Conservation (phyloP, 1,284 basidiomycete species). For the Melampsora larici-populina region DNA sequence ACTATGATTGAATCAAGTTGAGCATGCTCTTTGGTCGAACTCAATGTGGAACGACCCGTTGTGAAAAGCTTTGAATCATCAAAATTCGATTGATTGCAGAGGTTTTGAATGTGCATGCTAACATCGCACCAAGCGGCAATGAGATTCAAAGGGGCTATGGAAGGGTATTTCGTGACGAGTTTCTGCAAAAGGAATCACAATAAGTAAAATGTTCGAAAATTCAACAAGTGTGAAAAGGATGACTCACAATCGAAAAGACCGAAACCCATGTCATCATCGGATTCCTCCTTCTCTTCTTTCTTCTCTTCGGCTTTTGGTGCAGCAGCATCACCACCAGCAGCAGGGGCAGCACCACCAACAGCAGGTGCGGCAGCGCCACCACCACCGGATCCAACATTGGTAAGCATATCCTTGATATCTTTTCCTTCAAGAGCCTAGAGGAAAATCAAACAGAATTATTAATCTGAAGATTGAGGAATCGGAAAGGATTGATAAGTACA, state of each 20-base stretch:
- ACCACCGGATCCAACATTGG: constrained; percentile 65
- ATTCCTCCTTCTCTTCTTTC: constrained; percentile 64
- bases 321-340: constrained; percentile 63
- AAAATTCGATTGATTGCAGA: too few relatives aligned
- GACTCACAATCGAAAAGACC: constrained; percentile 71
- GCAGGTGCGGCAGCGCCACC: constrained; percentile 63
- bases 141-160: too few relatives aligned
- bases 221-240: background rate
- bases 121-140: too few relatives aligned
- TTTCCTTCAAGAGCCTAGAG: constrained; percentile 82
- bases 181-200: too few relatives aligned
- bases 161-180: too few relatives aligned
- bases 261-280: constrained; percentile 61
- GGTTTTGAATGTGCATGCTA: too few relatives aligned
- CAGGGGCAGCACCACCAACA: constrained; percentile 59
- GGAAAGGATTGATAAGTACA: background rate
- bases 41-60: too few relatives aligned
- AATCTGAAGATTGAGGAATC: background rate
- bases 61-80: too few relatives aligned
- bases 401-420: constrained; percentile 90
- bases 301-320: constrained; percentile 66
- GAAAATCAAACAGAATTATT: background rate
- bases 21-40: too few relatives aligned
- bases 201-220: background rate
- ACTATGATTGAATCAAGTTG: too few relatives aligned